Evolutionary conservation across 495 filamentous ascomycete species (phyloP).

Genomic region (Aspergillus cavernicola): DNA sequence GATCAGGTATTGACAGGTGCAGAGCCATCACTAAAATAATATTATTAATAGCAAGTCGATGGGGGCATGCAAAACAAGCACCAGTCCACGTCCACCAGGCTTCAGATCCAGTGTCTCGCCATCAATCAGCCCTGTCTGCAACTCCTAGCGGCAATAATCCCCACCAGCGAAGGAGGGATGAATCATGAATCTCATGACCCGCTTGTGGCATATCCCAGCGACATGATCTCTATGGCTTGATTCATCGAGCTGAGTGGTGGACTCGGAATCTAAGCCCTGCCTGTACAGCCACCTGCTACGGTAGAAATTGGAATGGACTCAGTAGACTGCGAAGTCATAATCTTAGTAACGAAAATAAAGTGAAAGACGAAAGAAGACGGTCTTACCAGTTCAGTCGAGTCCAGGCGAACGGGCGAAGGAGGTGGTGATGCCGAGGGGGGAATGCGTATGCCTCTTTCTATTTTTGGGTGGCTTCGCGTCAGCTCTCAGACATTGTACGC

Average conservation of each 20-base stretch:
- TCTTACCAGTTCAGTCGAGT: background rate
- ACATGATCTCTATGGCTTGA: constrained; percentile 6
- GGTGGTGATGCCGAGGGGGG: constrained; percentile 6
- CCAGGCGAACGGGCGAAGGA: background rate
- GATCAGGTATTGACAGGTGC: constrained; percentile 19
- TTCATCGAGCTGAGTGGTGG: background rate
- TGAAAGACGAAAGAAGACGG: background rate
- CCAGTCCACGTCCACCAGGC: background rate
- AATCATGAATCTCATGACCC: constrained; percentile 5
- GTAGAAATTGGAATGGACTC: background rate
- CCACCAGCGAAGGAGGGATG: constrained; percentile 13
- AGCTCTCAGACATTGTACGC: constrained; percentile 3
- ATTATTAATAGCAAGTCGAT: too few relatives aligned
- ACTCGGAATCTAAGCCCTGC: constrained; percentile 3
- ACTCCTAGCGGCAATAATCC: constrained; percentile 17
- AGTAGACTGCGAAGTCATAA: background rate
- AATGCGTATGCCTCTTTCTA: constrained; percentile 25
- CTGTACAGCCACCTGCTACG: background rate
- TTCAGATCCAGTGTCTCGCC: background rate
- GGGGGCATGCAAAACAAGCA: constrained; percentile 11
- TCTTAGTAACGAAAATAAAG: background rate
- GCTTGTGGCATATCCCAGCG: constrained; percentile 6
- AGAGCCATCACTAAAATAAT: constrained; percentile 20
- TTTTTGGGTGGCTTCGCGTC: constrained; percentile 19
- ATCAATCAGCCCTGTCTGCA: constrained; percentile 18